Evolutionary conservation across 2,329 filamentous ascomycete species (phyloP), one percentile per base, ranked within the genome.

Genomic region (Nothophoma quercina): DNA sequence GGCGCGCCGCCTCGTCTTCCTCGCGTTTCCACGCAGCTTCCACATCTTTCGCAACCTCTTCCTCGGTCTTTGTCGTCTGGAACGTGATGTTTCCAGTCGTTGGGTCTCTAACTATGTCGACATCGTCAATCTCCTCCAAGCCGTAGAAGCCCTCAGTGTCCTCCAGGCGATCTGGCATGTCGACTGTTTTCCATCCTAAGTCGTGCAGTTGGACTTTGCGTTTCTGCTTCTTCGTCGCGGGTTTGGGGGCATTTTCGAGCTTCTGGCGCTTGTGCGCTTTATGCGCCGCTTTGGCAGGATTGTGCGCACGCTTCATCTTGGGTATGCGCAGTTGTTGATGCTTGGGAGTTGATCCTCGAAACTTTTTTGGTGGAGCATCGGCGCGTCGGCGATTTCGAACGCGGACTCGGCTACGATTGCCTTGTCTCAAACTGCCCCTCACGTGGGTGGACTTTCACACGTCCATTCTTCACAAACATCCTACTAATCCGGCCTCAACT

Each of bases 111-210:
- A 96, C 79, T n/a, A 99, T 82, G 23, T 96, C 90, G 1, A 99
- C 90, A 43, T 90, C 91, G 13, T 96, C 90, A 38, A 98, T 88
- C 67, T 98, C 93, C 67, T 99, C 92, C 1, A 99, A 78, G 0
- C 90, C 92, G 65, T 88, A 96, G 73, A 99, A 97, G 0, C 95
- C 95, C 59, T 96, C 92, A n/a, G 90, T 90, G 76, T 97, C 91
- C 36, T 93, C 87, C 63, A 93, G 81, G 69, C 89, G 86, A 68
- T 93, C 89, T 6, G 91, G 90, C 63, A 88, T 78, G 28, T 78
- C 70, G 3, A 95, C 85, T 16, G 85, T 79, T 56, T 82, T 83
- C 86, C 86, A 89, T 65, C 78, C 76, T 49, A 88, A 75, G 30
- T 83, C 77, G 53, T 86, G 80, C 26, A 83, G 64, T 29, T 71